A percentile compares a stretch with the other conserved stretches of the same genome.
Evolutionary conservation across 176 grass and related monocot species (phyloP).

Genomic region (Paspalum notatum): DNA sequence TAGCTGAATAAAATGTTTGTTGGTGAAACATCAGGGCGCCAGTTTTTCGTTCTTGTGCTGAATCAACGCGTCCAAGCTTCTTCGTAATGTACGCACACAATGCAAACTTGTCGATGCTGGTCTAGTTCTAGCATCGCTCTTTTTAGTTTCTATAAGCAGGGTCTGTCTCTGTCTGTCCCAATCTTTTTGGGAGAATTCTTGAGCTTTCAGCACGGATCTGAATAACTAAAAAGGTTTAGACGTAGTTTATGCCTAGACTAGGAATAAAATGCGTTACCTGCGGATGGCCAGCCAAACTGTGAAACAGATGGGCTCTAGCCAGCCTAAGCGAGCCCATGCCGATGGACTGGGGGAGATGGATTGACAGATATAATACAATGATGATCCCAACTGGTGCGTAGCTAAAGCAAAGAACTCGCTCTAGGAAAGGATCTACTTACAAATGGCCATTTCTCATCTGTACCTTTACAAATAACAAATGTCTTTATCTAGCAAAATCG

Average conservation of each 20-base stretch:
- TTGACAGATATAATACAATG: too few species aligned
- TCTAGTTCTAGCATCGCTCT: neutral
- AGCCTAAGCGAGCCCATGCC: too few species aligned
- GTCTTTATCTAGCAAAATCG: slow-evolving; percentile 3
- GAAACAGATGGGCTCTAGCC: too few species aligned
- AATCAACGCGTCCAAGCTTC: neutral
- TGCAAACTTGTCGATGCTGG: neutral
- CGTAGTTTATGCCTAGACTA: neutral
- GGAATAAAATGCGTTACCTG: too few species aligned
- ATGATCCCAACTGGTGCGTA: too few species aligned
- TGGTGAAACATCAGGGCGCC: neutral
- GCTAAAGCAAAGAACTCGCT: too few species aligned
- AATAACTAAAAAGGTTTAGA: neutral
- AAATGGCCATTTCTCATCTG: neutral
- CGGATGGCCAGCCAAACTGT: too few species aligned
- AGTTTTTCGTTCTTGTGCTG: neutral
- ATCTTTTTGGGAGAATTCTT: neutral
- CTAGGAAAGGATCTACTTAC: neutral
- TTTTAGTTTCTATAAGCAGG: neutral
- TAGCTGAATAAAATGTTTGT: slow-evolving; percentile 32
- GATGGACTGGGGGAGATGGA: too few species aligned
- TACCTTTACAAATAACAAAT: slow-evolving; percentile 22
- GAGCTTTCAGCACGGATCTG: neutral
- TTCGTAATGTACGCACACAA: neutral
- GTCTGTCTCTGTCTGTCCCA: neutral